Evolutionary conservation across 148 eudicot genomes (phyloP).

Genomic region (Fagopyrum homotropicum): DNA sequence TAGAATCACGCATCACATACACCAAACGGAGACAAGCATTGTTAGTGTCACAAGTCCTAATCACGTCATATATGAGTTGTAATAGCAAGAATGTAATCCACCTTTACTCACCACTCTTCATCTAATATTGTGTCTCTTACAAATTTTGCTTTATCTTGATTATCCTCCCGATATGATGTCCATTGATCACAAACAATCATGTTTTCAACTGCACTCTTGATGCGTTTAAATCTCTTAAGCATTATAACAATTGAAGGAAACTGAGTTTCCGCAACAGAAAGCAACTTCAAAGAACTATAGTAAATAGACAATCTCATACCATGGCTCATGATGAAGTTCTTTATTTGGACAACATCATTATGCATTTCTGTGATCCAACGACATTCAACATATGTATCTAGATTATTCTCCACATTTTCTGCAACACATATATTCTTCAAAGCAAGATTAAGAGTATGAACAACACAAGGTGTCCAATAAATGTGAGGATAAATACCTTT

Average conservation of each 20-base stretch:
- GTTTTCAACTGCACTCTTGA: too few relatives aligned
- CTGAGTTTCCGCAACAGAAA: too few relatives aligned
- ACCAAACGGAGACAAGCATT: slow-evolving; percentile 15
- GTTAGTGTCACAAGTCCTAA: slow-evolving; percentile 9
- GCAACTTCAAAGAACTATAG: background rate
- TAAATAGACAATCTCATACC: slow-evolving; percentile 20
- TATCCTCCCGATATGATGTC: too few relatives aligned
- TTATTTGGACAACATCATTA: slow-evolving; percentile 2
- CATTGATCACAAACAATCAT: too few relatives aligned
- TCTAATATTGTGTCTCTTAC: slow-evolving; percentile 13
- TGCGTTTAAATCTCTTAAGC: background rate
- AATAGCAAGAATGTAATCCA: slow-evolving; percentile 11
- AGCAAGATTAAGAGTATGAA: too few relatives aligned
- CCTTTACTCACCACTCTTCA: slow-evolving; percentile 20
- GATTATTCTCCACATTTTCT: too few relatives aligned
- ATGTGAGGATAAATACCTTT: too few relatives aligned
- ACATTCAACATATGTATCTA: too few relatives aligned
- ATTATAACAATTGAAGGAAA: too few relatives aligned
- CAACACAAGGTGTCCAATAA: too few relatives aligned
- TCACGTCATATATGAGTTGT: slow-evolving; percentile 10
- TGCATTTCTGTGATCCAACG: slow-evolving; percentile 8
- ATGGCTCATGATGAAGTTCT: slow-evolving; percentile 27
- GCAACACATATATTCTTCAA: too few relatives aligned
- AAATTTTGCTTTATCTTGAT: slow-evolving; percentile 5
- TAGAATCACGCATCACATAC: slow-evolving; percentile 21